Conservation (phyloP, 345 rosid species). For the Syzygium grande region DNA sequence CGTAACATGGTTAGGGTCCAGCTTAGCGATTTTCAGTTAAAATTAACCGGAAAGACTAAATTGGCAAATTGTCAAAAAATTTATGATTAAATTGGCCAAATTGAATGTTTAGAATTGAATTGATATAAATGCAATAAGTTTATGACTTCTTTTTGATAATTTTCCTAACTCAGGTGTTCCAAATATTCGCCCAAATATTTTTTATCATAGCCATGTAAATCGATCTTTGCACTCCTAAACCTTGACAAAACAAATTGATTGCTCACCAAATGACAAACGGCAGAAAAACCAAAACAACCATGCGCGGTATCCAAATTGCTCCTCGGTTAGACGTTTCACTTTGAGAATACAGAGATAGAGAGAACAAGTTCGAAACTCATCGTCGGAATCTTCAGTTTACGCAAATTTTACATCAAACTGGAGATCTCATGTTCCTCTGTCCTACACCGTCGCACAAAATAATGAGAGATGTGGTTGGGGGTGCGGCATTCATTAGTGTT, state of each 20-base stretch:
- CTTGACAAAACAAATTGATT: neutral
- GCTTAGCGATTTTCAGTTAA: no score
- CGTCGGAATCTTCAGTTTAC: rapidly evolving
- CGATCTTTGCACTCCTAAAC: neutral
- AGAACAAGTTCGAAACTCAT: neutral
- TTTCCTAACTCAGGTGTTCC: neutral
- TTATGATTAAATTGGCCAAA: no score
- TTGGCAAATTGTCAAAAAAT: no score
- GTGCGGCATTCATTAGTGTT: rapidly evolving
- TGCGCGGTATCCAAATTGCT: neutral
- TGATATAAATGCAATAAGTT: no score
- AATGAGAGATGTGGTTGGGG: neutral
- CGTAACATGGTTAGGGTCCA: no score
- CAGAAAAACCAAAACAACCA: neutral
- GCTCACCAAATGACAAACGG: neutral
- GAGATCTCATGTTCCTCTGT: neutral
- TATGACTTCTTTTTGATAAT: no score
- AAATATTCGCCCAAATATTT: neutral
- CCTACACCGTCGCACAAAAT: neutral
- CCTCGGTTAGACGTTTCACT: neutral
- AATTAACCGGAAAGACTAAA: no score
- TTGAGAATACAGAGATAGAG: neutral
- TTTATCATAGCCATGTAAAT: neutral
- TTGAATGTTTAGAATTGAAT: no score
- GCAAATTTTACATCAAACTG: neutral